Evolutionary conservation across 1,284 basidiomycete genomes (phyloP).

Genomic region (Marasmius oreades): DNA sequence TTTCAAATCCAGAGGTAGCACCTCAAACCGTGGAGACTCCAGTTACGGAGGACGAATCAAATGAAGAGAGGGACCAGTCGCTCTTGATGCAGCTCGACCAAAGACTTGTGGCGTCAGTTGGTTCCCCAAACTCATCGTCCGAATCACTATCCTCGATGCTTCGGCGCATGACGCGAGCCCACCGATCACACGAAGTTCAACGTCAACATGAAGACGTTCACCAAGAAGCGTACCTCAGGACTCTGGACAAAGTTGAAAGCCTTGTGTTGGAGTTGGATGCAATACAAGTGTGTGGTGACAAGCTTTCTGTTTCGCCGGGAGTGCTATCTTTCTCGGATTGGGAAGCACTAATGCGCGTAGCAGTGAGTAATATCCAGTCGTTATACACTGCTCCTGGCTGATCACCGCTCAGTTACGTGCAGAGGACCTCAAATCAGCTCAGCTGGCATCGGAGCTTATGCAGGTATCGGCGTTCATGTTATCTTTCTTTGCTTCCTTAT

Average conservation of each 20-base stretch:
- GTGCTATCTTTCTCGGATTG: constrained; percentile 49
- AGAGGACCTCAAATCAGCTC: constrained; percentile 30
- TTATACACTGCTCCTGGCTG: constrained; percentile 2
- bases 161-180: constrained; percentile 1
- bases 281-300: constrained; percentile 19
- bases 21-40: constrained; percentile 1
- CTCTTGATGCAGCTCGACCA: not conserved
- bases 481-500: not conserved
- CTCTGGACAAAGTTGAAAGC: constrained; percentile 26
- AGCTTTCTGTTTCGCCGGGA: constrained; percentile 29
- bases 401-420: constrained; percentile 25
- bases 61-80: constrained; percentile 17
- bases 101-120: not conserved
- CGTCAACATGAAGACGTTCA: not conserved
- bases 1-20: constrained; percentile 32
- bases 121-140: not conserved
- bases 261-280: constrained; percentile 28
- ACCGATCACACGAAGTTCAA: not conserved
- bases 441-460: constrained; percentile 28
- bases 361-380: constrained; percentile 25
- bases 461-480: not conserved
- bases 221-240: constrained; percentile 22
- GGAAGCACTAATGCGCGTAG: constrained; percentile 41
- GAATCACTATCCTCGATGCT: not conserved
- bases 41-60: constrained; percentile 9